Conservation (phyloP, 2,329 filamentous ascomycete genomes). For the Xylaria hypoxylon region DNA sequence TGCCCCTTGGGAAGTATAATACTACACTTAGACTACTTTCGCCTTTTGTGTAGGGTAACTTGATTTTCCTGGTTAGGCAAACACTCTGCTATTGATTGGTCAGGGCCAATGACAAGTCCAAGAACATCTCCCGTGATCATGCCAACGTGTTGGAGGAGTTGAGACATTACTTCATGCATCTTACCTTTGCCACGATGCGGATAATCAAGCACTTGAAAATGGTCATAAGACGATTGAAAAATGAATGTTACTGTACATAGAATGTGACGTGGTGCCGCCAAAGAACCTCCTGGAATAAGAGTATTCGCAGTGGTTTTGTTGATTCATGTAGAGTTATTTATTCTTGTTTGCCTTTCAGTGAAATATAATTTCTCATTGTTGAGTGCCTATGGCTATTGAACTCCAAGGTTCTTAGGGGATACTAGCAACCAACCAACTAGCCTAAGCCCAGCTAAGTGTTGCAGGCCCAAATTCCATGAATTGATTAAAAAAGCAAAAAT, state of each 20-base stretch:
- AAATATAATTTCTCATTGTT: neutral
- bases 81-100: neutral
- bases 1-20: no score
- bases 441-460: neutral
- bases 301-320: neutral
- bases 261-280: neutral
- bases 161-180: neutral
- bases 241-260: neutral
- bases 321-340: neutral
- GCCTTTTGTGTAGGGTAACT: neutral
- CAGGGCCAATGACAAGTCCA: neutral
- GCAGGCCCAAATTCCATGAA: slow-evolving; percentile 9
- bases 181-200: neutral
- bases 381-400: neutral
- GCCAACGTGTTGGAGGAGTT: neutral
- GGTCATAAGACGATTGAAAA: neutral
- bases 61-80: neutral
- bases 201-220: neutral
- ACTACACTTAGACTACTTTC: no score
- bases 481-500: slow-evolving; percentile 8
- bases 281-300: neutral
- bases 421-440: neutral
- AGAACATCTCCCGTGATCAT: neutral
- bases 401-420: neutral
- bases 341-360: neutral